Base-by-base conservation (phyloP, 306 rosid species). In the Acmispon strigosus region DNA sequence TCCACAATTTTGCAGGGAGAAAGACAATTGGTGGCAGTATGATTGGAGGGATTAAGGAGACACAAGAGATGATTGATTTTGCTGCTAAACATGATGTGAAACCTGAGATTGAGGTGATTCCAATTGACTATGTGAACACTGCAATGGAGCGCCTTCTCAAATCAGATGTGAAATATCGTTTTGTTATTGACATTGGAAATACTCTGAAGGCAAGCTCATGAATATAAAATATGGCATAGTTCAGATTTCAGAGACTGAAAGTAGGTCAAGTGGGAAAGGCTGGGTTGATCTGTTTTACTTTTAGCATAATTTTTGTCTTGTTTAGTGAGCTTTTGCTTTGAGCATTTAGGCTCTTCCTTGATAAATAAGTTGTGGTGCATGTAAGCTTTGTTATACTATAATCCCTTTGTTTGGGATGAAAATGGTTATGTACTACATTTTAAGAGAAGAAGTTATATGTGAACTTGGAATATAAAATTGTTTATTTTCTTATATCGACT, bases 11-110 rank as follows among this genome's bases (percentile, higher is more conserved):
- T 29, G 19, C 32, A 84, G 88, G 86, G 62, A 71, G 91, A 41
- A 84, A 73, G 74, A 4, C 37, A 13, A 18, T 87, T 1, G 85
- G 36, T 22, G 86, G 92, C 0, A 85, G 85, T 63, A 0, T 0
- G 29, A 70, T 67, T 16, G 88, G 89, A 65, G 84, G 89, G 55
- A 3, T 85, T 37, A 85, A 79, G 53, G 88, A 81, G 47, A 84
- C 77, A 5, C 92, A 85, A 69, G 89, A 81, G 39, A 84, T 85
- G 87, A 4, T 84, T 10, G 83, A 84, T 36, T 87, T 82, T 69
- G 87, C 87, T 6, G 83, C 92, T 1, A 56, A 87, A 69, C 86
- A 84, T 16, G 34, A 6, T 2, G 76, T 87, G 13, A 82, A 73
- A 32, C 86, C 86, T 4, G 84, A 87, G 1, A 76, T 78, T 17